Evolutionary conservation across 2,329 filamentous ascomycete genomes (phyloP), one percentile per base, ranked within the genome.

Genomic region (Aspergillus niger): DNA sequence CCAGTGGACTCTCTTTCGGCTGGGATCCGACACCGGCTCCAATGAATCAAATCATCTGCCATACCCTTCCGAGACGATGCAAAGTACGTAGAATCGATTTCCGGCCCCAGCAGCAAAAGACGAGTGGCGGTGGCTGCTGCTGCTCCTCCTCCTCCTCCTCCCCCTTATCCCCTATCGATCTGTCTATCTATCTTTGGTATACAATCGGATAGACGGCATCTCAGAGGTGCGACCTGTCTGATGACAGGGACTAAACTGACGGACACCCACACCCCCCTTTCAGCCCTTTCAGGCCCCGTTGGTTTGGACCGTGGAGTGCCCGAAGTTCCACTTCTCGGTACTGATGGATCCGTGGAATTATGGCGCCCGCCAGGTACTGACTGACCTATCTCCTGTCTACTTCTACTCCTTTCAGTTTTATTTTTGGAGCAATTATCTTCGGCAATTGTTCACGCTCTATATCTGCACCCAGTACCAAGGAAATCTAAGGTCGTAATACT

Each of bases 1-100:
- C 22, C 22, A 36, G 53, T 55, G 53, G 53, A 43, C 26, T 28
- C 36, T 28, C 36, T 41, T 50, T 55, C 53, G 53, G 53, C 41
- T 55, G 53, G 53, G 39, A 55, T 44, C 53, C 53, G 53, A 38
- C 43, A 43, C 53, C 53, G 53, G 53, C 39, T 55, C 20, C 26
- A 55, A 20, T 44, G 11, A 36, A 30, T 55, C 53, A 30, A 44
- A 44, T 44, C 41, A 44, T 44, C 41, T 22, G 11, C 41, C 41
- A 36, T 13, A 4, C 32, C 28, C 11, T 13, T 13, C 32, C 32
- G 32, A 36, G 32, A 36, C 32, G 8, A 30, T 30, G 4, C 10
- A 10, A 30, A 30, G 26, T 28, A 30, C 20, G 28, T 30, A 30
- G 28, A 8, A 44, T 44, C 41, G 20, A 11, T 44, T 22, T 24